Evolutionary conservation across 2,329 filamentous ascomycete genomes (phyloP), one percentile per base, ranked within the genome.

Genomic region (Pseudogymnoascus sp.): DNA sequence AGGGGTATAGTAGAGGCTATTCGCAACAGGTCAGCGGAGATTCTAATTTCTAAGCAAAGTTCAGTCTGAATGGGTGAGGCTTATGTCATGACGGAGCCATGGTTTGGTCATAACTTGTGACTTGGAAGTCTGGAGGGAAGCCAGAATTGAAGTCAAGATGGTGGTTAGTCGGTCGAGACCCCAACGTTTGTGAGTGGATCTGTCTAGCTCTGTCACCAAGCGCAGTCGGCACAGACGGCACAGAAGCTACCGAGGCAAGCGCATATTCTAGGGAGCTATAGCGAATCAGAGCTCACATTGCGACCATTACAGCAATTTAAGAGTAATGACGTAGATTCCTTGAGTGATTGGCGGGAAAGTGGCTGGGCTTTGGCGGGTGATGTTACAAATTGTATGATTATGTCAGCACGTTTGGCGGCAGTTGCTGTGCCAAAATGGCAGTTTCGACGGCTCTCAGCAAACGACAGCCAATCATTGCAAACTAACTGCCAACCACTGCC

Each of bases 341-440:
- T 12, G n/a, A 9, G 3, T 28, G 23, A 28, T 49, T 28, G 43
- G 43, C 23, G 14, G 40, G 36, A 38, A n/a, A 38, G 5, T 38
- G 11, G 5, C 9, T 34, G 16, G 7, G 5, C 3, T 42, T 16
- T 42, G 16, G 16, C 6, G 23, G 21, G 43, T 49, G 43, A 49
- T 49, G 43, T 28, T 25, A 34, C 46, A 31, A 53, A 53, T 12
- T 53, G 9, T n/a, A 6, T 11, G 14, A 31, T 53, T 53, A 53
- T 53, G 46, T 53, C 46, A 53, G 46, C 46, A 18, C 2, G n/a
- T 31, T 53, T 53, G 46, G 46, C 25, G 49, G 49, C 49, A 56
- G 25, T 34, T 56, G 49, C 25, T 56, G 49, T 56, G 49, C 49
- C 49, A 56, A 53, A 56, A 18, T 56, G 25, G 25, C 49, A 56